phyloP scores from a whole-genome alignment of 768 basidiomycete species.

The Leccinum sublutescens region DNA sequence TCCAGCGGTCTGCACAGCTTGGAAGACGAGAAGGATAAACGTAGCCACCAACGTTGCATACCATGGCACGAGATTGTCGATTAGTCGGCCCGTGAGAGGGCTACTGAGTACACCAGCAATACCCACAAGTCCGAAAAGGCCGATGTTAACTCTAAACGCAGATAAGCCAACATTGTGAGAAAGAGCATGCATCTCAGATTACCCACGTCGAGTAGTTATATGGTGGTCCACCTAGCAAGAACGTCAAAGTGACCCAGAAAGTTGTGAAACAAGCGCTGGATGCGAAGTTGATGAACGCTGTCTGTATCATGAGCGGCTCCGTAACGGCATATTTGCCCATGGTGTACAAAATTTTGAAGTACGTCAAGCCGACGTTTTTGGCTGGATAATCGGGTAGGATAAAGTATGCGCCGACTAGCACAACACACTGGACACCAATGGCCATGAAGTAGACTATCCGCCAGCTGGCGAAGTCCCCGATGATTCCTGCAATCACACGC shows the following conservation, averaged over 20 bases:
- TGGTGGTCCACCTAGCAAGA: slow-evolving; percentile 72
- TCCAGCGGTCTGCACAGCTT: slow-evolving; percentile 64
- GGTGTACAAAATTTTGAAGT: slow-evolving; percentile 65
- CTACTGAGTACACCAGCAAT: slow-evolving; percentile 68
- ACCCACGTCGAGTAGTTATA: slow-evolving; percentile 73
- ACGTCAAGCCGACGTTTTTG: slow-evolving; percentile 64
- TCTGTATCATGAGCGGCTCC: slow-evolving; percentile 76
- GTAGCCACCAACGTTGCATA: slow-evolving; percentile 64
- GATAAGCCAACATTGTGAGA: not conserved
- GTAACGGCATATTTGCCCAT: slow-evolving; percentile 78
- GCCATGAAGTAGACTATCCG: slow-evolving; percentile 77
- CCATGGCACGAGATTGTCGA: slow-evolving; percentile 78
- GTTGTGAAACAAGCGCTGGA: slow-evolving; percentile 57
- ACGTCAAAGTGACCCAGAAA: slow-evolving; percentile 78
- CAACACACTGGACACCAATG: slow-evolving; percentile 62
- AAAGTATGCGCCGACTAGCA: slow-evolving; percentile 58
- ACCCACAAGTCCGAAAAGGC: slow-evolving; percentile 73
- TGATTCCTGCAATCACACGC: slow-evolving; percentile 70
- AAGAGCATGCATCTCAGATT: not conserved
- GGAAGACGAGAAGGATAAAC: slow-evolving; percentile 46
- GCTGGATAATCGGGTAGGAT: slow-evolving; percentile 83
- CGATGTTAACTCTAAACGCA: slow-evolving; percentile 50
- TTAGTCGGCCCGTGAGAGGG: slow-evolving; percentile 63
- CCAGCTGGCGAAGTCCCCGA: slow-evolving; percentile 72
- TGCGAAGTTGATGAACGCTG: slow-evolving; percentile 56